Conservation (phyloP, 768 basidiomycete species). For the Paxillus rubicundulus region DNA sequence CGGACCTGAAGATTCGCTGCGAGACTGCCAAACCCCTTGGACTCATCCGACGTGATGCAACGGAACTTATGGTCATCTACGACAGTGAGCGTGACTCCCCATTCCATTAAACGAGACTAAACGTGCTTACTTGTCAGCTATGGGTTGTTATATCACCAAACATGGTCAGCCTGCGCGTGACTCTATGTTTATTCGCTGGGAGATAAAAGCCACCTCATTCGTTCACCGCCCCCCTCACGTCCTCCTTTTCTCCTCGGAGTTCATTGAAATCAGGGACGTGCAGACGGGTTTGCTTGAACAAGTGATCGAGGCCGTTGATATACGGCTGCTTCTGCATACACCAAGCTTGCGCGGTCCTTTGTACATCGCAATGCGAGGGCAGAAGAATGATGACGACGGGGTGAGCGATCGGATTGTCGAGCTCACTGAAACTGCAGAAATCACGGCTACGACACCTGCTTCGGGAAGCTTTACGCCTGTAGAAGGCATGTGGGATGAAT, state of each 20-base stretch:
- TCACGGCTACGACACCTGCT: conserved; percentile 37
- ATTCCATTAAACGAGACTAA: background rate
- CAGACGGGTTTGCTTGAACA: conserved; percentile 71
- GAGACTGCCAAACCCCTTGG: conserved; percentile 64
- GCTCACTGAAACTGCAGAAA: conserved; percentile 65
- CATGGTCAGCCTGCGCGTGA: conserved; percentile 63
- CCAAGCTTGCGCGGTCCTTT: conserved; percentile 41
- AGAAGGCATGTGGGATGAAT: conserved; percentile 61
- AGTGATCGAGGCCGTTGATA: conserved; percentile 72
- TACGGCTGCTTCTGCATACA: conserved; percentile 57
- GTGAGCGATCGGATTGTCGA: conserved; percentile 64
- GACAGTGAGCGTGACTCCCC: conserved; percentile 50
- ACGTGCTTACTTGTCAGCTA: conserved; percentile 39
- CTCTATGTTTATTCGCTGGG: conserved; percentile 73
- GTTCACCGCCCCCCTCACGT: conserved; percentile 60
- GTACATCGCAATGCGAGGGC: conserved; percentile 63
- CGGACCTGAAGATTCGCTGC: conserved; percentile 56
- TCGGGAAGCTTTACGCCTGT: conserved; percentile 10
- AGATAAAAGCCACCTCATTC: conserved; percentile 62
- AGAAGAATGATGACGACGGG: conserved; percentile 54
- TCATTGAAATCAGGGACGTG: conserved; percentile 71
- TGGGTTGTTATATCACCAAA: conserved; percentile 76
- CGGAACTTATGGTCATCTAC: conserved; percentile 69
- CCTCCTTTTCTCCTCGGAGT: conserved; percentile 70
- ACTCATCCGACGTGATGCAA: conserved; percentile 50